Conservation (phyloP, 2,329 filamentous ascomycete genomes). For the Ramularia endophylla region DNA sequence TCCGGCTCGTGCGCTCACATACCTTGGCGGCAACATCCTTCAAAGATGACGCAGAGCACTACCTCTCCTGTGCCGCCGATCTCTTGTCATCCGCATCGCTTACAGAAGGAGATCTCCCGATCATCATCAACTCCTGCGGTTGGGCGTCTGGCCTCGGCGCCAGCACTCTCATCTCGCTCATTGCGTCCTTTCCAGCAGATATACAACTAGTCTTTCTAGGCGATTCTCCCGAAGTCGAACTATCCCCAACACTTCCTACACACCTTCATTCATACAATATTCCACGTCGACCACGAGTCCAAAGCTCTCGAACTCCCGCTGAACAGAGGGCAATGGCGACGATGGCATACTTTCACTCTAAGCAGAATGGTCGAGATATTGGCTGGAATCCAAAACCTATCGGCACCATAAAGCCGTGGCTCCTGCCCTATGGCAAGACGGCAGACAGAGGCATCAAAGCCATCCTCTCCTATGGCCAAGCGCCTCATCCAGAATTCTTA, state of each 20-base stretch:
- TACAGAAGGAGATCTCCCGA: slow-evolving; percentile 42
- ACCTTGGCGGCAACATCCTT: slow-evolving; percentile 60
- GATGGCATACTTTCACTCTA: slow-evolving; percentile 70
- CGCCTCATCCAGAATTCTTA: slow-evolving; percentile 53
- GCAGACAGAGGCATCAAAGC: slow-evolving; percentile 54
- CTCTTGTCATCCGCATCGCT: slow-evolving; percentile 52
- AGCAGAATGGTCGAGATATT: neutral
- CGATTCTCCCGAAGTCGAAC: slow-evolving; percentile 55
- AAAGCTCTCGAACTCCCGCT: slow-evolving; percentile 53
- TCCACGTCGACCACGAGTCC: slow-evolving; percentile 54
- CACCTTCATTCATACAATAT: slow-evolving; percentile 44
- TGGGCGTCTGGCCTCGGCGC: slow-evolving; percentile 68
- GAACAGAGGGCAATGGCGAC: slow-evolving; percentile 68
- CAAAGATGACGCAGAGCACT: slow-evolving; percentile 61
- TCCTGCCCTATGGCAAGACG: slow-evolving; percentile 52
- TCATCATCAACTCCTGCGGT: slow-evolving; percentile 69
- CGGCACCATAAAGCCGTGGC: slow-evolving; percentile 53
- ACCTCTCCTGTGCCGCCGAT: slow-evolving; percentile 57
- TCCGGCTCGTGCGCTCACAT: slow-evolving; percentile 54
- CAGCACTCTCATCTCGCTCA: slow-evolving; percentile 55
- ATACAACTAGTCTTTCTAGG: slow-evolving; percentile 58
- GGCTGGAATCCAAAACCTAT: slow-evolving; percentile 53
- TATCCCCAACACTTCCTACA: slow-evolving; percentile 23
- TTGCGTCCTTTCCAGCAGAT: slow-evolving; percentile 49
- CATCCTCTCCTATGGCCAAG: slow-evolving; percentile 62